A percentile compares a stretch with the other conserved stretches of the same genome.
These are phyloP conservation scores for Colletotrichum zoysiae DNA, from an alignment of 2,329 filamentous ascomycete genomes.

Conservation along the genomic window DNA sequence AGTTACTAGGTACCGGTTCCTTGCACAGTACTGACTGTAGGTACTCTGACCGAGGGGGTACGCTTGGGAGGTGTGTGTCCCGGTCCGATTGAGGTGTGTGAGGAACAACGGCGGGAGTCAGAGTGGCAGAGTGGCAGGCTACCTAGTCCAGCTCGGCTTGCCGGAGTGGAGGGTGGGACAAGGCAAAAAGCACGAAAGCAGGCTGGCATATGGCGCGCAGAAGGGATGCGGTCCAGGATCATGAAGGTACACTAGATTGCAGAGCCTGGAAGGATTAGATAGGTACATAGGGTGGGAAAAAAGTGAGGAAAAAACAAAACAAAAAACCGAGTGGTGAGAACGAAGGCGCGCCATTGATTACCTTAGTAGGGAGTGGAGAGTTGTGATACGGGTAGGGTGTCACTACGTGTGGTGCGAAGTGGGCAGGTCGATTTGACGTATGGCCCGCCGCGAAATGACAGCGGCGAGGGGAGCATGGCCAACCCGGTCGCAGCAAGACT, in stretches of 20 bases:
- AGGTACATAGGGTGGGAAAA: not conserved
- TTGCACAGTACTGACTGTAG: conserved; percentile 13
- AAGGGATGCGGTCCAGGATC: conserved; percentile 25
- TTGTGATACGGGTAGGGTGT: conserved; percentile 41
- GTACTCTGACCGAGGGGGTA: conserved; percentile 9
- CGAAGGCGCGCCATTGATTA: conserved; percentile 34
- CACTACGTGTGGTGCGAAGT: conserved; percentile 41
- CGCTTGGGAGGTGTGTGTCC: conserved; percentile 4
- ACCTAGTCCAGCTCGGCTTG: conserved; percentile 38
- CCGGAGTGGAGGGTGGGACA: conserved; percentile 34
- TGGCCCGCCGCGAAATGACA: conserved; percentile 29
- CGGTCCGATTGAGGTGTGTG: conserved; percentile 32
- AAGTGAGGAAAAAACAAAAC: not conserved
- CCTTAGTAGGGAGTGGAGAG: conserved; percentile 36
- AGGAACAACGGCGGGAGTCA: conserved; percentile 27
- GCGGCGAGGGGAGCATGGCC: conserved; percentile 21
- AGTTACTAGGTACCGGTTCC: conserved; percentile 26
- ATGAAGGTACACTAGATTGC: conserved; percentile 15
- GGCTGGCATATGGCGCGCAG: conserved; percentile 42
- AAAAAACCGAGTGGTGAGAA: conserved; percentile 33
- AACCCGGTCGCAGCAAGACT: conserved; percentile 14
- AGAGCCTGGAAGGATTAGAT: conserved; percentile 17
- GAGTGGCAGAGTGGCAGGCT: no score
- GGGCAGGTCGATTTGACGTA: conserved; percentile 27
- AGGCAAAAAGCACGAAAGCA: conserved; percentile 42